Conservation (phyloP, 441 rosid species). For the Erysimum cheiri region DNA sequence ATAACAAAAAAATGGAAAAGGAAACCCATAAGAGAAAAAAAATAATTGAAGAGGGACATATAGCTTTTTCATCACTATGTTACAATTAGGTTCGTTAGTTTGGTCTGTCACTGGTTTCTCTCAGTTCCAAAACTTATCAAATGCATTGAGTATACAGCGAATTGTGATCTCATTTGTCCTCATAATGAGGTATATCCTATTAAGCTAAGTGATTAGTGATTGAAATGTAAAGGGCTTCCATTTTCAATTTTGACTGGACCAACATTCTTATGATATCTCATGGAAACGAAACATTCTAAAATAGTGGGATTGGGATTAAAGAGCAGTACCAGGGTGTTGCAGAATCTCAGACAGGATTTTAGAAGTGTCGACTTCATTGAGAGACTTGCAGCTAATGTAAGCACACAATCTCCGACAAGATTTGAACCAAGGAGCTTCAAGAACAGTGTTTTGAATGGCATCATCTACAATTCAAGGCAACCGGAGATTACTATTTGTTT, state of each 20-base stretch:
- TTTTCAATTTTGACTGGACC: background rate
- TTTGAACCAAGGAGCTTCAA: constrained; percentile 84
- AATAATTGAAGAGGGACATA: background rate
- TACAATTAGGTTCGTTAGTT: background rate
- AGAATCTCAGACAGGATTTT: constrained; percentile 60
- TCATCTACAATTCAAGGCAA: constrained; percentile 53
- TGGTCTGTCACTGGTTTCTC: constrained; percentile 3
- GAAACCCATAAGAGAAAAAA: background rate
- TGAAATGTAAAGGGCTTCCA: background rate
- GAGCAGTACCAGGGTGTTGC: constrained; percentile 41
- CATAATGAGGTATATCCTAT: background rate
- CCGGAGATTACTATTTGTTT: constrained; percentile 17
- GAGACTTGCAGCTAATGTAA: constrained; percentile 78
- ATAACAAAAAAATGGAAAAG: constrained; percentile 1
- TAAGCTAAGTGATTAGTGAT: background rate
- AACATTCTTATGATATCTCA: background rate
- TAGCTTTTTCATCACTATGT: background rate
- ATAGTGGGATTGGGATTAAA: background rate
- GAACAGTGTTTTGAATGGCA: constrained; percentile 65
- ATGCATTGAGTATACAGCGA: background rate
- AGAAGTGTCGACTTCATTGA: constrained; percentile 82
- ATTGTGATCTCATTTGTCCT: background rate
- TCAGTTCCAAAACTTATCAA: constrained; percentile 3
- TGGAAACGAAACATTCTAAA: background rate
- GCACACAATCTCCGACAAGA: constrained; percentile 79